Evolutionary conservation across 176 grass and related monocot species (phyloP).

Genomic region (Guadua angustifolia): DNA sequence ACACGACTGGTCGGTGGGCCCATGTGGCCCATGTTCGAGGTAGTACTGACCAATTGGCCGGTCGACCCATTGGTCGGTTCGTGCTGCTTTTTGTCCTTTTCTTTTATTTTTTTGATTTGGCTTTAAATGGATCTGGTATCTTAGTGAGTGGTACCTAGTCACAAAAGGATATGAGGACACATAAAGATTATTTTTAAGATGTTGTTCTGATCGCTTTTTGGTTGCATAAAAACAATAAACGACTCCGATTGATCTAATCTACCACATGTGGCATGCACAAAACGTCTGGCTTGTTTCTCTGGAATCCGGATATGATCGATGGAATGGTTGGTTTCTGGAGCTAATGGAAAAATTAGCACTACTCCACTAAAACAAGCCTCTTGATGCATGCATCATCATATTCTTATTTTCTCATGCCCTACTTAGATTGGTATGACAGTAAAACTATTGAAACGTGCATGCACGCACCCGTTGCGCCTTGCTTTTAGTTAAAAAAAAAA

Average conservation of each 20-base stretch:
- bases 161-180: no score
- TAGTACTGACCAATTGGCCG: no score
- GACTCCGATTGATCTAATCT: background rate
- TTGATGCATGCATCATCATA: background rate
- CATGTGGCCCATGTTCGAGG: no score
- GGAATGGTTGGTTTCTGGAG: background rate
- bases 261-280: conserved; percentile 25
- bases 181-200: no score
- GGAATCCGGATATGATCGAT: background rate
- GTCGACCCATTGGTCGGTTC: no score
- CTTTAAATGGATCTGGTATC: no score
- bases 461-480: background rate
- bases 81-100: no score
- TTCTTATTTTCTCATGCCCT: background rate
- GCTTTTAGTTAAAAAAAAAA: background rate
- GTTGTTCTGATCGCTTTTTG: no score
- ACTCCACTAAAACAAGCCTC: no score
- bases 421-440: background rate
- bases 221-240: background rate
- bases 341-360: background rate
- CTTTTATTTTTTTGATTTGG: no score
- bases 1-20: no score
- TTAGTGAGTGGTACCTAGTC: no score
- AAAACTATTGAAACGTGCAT: background rate
- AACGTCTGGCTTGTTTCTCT: conserved; percentile 3